Base-by-base conservation (phyloP, 768 basidiomycete species). In the Lepiota venenata region DNA sequence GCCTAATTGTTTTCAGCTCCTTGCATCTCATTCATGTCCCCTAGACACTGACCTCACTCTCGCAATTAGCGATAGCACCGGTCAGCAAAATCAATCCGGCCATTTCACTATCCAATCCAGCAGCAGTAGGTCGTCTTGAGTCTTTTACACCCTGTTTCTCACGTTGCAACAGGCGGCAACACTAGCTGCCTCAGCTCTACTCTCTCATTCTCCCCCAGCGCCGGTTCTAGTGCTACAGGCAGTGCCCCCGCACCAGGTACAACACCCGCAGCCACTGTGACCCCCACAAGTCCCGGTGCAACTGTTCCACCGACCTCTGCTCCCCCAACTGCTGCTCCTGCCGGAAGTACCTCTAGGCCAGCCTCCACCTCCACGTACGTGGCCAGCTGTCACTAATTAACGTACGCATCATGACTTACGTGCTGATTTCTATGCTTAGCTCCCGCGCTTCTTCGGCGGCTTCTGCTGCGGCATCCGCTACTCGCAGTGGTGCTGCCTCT, bases 21-120 rank as follows among this genome's bases (percentile, higher is more conserved):
- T 12, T n/a, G n/a, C 40, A 40, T 3, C 47, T 27, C 56, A 32
- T 47, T 16, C 43, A 46, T 52, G 32, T 39, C 53, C 16, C 47
- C 0, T 54, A 82, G 85, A 73, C n/a, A 78, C 76, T 3, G 64
- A 59, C 38, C 65, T 92, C 52, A 84, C 80, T 48, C 64, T 92
- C 25, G 74, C 70, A 11, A 56, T 93, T 57, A 79, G 78, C 64
- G 92, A 94, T 62, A 66, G 53, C 52, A 79, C 71, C 29, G 91
- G 92, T 61, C 0, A 18, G 0, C 21, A 64, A 45, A 73, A 65
- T 0, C 83, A 83, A 60, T 69, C 78, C 2, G 87, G 77, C 5
- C 29, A 81, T 2, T 76, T 90, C 73, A 72, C 66, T 14, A 64
- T 88, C 57, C 60, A 65, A 27, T 0, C 69, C 6, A 75, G 83